Percentiles rank a stretch among this genome's conserved stretches.
Conservation (phyloP, 352 stramenopile species). For the Phytophthora parvispora region DNA sequence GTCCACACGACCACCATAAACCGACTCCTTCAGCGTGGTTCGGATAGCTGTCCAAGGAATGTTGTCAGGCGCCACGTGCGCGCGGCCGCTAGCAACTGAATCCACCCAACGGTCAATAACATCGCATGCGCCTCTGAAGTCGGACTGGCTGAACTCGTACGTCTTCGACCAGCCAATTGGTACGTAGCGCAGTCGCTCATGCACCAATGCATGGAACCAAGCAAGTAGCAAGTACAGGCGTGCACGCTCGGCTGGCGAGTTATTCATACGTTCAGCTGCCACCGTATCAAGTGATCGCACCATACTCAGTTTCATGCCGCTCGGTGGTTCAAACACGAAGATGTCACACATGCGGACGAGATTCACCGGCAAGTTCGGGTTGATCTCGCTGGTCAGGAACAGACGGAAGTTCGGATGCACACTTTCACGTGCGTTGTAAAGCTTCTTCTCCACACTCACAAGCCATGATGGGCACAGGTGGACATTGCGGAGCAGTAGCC, state of each 20-base stretch:
- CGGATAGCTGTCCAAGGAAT: slow-evolving; percentile 99
- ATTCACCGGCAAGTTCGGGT: slow-evolving; percentile 96
- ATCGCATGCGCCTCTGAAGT: slow-evolving; percentile 97
- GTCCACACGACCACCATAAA: slow-evolving; percentile 99
- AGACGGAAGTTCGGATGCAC: slow-evolving; percentile 86
- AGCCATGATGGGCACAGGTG: slow-evolving; percentile 99
- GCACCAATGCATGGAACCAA: slow-evolving; percentile 99
- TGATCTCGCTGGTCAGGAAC: slow-evolving; percentile 99
- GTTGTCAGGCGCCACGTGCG: slow-evolving; percentile 95
- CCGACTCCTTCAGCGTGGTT: slow-evolving; percentile 96
- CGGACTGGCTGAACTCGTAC: slow-evolving; percentile 99
- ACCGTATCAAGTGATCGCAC: slow-evolving; percentile 97
- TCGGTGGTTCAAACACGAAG: slow-evolving; percentile 98
- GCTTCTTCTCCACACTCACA: slow-evolving; percentile 97
- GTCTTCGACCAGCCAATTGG: slow-evolving; percentile 98
- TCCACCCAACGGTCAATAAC: slow-evolving; percentile 99
- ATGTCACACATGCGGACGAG: slow-evolving; percentile 98
- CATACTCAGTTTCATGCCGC: slow-evolving; percentile 98
- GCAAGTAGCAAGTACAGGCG: slow-evolving; percentile 98
- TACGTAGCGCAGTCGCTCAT: slow-evolving; percentile 98
- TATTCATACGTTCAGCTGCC: slow-evolving; percentile 92
- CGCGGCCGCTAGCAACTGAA: slow-evolving; percentile 80
- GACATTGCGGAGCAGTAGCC: slow-evolving; percentile 99
- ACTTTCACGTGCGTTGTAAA: slow-evolving; percentile 89
- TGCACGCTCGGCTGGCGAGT: slow-evolving; percentile 86